Base-by-base conservation (phyloP, 2,329 filamentous ascomycete species). In the Epichloe sibirici region DNA sequence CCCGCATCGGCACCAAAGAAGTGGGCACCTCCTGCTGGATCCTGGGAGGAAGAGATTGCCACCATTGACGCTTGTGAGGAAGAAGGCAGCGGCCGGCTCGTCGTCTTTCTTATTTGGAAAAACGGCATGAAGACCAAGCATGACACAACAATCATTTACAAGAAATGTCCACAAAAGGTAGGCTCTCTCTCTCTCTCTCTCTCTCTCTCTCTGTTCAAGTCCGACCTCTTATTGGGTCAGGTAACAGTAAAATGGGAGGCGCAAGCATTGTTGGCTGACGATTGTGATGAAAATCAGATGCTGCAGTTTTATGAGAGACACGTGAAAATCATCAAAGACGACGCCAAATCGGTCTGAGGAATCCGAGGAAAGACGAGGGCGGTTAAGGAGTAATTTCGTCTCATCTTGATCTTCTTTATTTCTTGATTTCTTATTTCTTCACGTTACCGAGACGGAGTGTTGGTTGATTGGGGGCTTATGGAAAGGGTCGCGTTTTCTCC, bases 141-240 rank as follows among this genome's bases (percentile, higher is more conserved):
- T 61, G 75, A 80, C 9, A 81, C 87, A 15, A 66, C 74, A 21
- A 75, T 83, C 13, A 76, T 90, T 7, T 87, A 90, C 61, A 77
- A 82, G 61, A 83, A 88, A 59, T 90, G 86, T 58, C 88, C 88
- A 0, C 87, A 91, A 63, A 87, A 84, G 76, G 85, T 85, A 65
- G 52, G 70, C 51, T 6, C n/a, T 28, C 7, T 38, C n/a, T 25
- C 5, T 15, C 4, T 37, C 11, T 15, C 4, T 37, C 11, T 25
- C 5, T 15, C 2, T 9, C 3, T 38, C 5, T 13, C 4, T n/a
- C 5, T 31, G 11, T 34, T 35, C 34, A 7, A 7, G 2, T 35
- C 37, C 0, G 12, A 5, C 13, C 37, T 39, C n/a, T 39, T 4
- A 13, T n/a, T n/a, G 37, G 13, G 28, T 31, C 28, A 4, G 23